A percentile compares a stretch with the other conserved stretches of the same genome.
Evolutionary conservation across 1,284 basidiomycete genomes (phyloP).

Genomic region (Ceratobasidium sp.): DNA sequence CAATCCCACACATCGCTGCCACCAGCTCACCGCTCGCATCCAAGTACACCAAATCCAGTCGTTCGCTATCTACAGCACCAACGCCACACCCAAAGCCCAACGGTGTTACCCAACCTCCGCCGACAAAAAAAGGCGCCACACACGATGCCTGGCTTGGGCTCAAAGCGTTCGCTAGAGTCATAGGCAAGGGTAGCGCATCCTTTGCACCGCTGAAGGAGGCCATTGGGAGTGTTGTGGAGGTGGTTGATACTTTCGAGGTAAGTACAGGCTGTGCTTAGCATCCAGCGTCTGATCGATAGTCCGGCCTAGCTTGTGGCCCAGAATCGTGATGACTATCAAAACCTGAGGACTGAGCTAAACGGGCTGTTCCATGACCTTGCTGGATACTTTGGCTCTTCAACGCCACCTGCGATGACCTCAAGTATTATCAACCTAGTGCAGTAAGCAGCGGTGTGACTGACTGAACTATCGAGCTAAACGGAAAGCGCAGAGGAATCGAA

Average conservation of each 20-base stretch:
- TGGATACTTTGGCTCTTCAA: not conserved
- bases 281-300: not conserved
- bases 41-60: too few species aligned
- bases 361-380: slow-evolving; percentile 10
- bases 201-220: not conserved
- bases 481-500: not conserved
- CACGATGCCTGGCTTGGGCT: not conserved
- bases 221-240: not conserved
- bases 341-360: not conserved
- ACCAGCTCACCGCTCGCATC: too few species aligned
- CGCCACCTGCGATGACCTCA: slow-evolving; percentile 21
- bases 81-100: too few species aligned
- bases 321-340: not conserved
- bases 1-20: too few species aligned
- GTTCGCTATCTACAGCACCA: too few species aligned
- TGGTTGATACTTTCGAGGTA: not conserved
- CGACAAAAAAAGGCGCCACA: too few species aligned
- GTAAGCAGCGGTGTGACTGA: not conserved
- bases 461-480: not conserved
- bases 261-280: not conserved
- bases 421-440: slow-evolving; percentile 7
- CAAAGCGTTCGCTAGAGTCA: not conserved
- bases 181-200: not conserved
- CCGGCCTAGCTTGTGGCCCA: not conserved
- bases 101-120: too few species aligned